Conservation (phyloP, 1,284 basidiomycete species). For the Rhodotorula sp. region DNA sequence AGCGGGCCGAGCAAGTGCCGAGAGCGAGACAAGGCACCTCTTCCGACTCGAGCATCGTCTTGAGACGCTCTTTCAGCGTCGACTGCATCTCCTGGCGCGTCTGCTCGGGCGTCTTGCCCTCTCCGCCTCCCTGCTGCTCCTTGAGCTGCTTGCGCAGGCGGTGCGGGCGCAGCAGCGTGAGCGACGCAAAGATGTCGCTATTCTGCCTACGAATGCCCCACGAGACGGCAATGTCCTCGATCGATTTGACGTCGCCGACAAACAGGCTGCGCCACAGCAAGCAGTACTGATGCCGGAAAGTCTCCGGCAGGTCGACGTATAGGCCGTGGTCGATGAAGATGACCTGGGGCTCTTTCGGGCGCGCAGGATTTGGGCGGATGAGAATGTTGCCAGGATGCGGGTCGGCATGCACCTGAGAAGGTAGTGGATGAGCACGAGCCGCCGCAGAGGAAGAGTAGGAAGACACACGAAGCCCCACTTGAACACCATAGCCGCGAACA, state of each 20-base stretch:
- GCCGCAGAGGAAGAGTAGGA: neutral
- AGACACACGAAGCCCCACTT: conserved; percentile 81
- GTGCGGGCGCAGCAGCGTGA: conserved; percentile 46
- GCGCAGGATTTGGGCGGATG: conserved; percentile 68
- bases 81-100: conserved; percentile 54
- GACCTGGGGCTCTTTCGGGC: conserved; percentile 67
- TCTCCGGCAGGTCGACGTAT: conserved; percentile 51
- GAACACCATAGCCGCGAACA: conserved; percentile 82
- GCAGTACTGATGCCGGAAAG: conserved; percentile 59
- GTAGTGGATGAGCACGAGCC: neutral
- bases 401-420: conserved; percentile 6
- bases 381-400: conserved; percentile 69
- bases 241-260: conserved; percentile 64
- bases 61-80: conserved; percentile 55
- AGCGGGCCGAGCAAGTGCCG: neutral
- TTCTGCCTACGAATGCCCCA: conserved; percentile 73
- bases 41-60: conserved; percentile 57
- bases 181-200: conserved; percentile 64
- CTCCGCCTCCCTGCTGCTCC: conserved; percentile 22
- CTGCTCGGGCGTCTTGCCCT: conserved; percentile 44
- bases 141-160: conserved; percentile 44
- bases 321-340: conserved; percentile 84
- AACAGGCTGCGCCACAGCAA: conserved; percentile 76
- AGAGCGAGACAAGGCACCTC: conserved; percentile 49
- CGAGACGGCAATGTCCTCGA: conserved; percentile 63